These are phyloP conservation scores for Tylopilus vinaceipallidus DNA, from an alignment of 768 basidiomycete species.

Conservation along the genomic window DNA sequence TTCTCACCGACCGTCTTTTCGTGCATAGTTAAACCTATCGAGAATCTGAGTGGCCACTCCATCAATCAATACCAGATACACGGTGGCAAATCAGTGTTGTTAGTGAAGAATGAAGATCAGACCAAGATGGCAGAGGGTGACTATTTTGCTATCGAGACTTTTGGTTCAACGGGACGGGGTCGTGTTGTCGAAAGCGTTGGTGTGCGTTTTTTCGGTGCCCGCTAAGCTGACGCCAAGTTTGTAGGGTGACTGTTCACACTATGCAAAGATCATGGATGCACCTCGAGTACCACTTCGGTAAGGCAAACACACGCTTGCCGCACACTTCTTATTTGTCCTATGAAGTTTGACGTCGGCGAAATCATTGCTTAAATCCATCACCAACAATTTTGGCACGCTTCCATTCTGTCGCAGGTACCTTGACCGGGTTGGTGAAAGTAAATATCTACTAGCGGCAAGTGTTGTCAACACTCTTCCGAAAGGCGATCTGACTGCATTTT, in stretches of 20 bases:
- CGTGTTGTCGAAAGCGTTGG: conserved; percentile 76
- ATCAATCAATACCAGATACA: conserved; percentile 92
- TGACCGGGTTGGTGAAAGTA: conserved; percentile 88
- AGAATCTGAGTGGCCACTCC: conserved; percentile 92
- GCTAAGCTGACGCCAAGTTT: neutral
- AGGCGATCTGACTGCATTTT: neutral
- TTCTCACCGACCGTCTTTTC: neutral
- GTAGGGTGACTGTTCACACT: conserved; percentile 93
- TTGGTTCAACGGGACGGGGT: conserved; percentile 94
- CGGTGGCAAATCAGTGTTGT: conserved; percentile 87
- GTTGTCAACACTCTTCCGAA: neutral
- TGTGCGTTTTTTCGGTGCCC: conserved; percentile 10
- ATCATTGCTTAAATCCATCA: conserved; percentile 81
- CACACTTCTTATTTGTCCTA: neutral
- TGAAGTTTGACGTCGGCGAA: conserved; percentile 82
- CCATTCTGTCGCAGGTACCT: conserved; percentile 96
- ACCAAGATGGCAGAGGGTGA: conserved; percentile 99
- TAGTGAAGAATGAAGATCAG: conserved; percentile 86
- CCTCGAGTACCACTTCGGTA: conserved; percentile 76
- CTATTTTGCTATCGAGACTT: conserved; percentile 98
- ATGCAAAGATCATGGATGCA: conserved; percentile 70
- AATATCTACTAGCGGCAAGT: conserved; percentile 85
- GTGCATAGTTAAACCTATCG: conserved; percentile 83
- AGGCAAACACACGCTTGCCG: conserved; percentile 19
- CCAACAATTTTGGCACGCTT: conserved; percentile 90